Conservation (phyloP, 208 protist genomes). For the Acanthamoeba culbertsoni region DNA sequence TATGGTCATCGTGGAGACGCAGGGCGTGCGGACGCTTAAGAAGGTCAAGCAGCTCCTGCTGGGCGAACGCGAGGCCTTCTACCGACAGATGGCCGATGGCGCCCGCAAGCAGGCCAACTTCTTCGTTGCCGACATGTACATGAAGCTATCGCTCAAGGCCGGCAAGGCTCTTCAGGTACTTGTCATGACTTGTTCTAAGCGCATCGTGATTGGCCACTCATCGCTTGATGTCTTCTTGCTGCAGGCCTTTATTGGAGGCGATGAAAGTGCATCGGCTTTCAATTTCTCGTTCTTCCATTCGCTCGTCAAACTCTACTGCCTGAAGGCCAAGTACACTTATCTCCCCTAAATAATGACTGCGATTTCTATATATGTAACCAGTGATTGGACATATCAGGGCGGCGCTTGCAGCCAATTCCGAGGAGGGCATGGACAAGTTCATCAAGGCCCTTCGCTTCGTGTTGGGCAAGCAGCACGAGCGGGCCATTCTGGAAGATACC, state of each 20-base stretch:
- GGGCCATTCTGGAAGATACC: background rate
- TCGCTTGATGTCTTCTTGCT: background rate
- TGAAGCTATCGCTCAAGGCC: conserved; percentile 76
- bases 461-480: conserved; percentile 66
- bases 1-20: conserved; percentile 25
- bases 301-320: conserved; percentile 77
- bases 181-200: background rate
- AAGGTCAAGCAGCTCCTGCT: conserved; percentile 67
- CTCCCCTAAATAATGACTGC: too few species aligned
- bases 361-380: background rate
- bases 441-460: conserved; percentile 74
- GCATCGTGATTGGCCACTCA: background rate
- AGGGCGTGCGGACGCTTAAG: conserved; percentile 17
- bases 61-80: conserved; percentile 65
- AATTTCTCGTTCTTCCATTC: conserved; percentile 77
- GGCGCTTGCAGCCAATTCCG: background rate
- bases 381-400: conserved; percentile 17
- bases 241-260: conserved; percentile 19
- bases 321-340: conserved; percentile 72
- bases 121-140: conserved; percentile 75
- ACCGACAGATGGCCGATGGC: conserved; percentile 74
- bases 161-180: conserved; percentile 62
- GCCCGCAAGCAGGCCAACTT: conserved; percentile 78
- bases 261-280: conserved; percentile 46
- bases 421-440: conserved; percentile 65